Evolutionary conservation across 352 stramenopile genomes (phyloP).

Genomic region (Phytopythium chamaehyphon): DNA sequence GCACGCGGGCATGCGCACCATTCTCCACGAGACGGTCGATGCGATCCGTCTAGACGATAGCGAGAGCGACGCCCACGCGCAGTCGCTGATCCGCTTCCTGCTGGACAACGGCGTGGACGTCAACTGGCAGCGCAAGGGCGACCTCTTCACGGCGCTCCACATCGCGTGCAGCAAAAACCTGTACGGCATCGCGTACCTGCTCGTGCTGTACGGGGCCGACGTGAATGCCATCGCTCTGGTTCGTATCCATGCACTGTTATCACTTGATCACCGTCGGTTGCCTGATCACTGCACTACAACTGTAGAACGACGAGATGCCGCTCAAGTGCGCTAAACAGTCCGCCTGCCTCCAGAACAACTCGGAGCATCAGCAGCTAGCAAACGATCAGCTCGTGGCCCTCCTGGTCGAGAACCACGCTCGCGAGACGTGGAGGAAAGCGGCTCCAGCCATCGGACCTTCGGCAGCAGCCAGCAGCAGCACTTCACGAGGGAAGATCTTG

Average conservation of each 20-base stretch:
- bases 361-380: slow-evolving; percentile 11
- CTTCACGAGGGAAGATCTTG: too few species aligned
- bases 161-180: slow-evolving; percentile 60
- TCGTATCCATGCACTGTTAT: not conserved
- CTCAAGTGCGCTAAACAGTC: slow-evolving; percentile 41
- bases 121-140: slow-evolving; percentile 66
- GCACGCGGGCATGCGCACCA: slow-evolving; percentile 47
- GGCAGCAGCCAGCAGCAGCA: too few species aligned
- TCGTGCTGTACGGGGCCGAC: slow-evolving; percentile 67
- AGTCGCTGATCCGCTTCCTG: slow-evolving; percentile 58
- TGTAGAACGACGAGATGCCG: slow-evolving; percentile 68
- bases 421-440: slow-evolving; percentile 44
- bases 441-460: too few species aligned
- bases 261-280: not conserved
- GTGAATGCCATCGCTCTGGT: slow-evolving; percentile 70
- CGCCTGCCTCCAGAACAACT: slow-evolving; percentile 5
- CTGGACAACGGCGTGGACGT: slow-evolving; percentile 59
- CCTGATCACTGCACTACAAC: not conserved
- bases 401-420: slow-evolving; percentile 37
- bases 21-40: slow-evolving; percentile 51
- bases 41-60: slow-evolving; percentile 15
- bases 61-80: slow-evolving; percentile 29
- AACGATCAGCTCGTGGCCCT: slow-evolving; percentile 34
- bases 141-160: slow-evolving; percentile 62
- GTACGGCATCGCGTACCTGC: slow-evolving; percentile 51